Evolutionary conservation across 441 rosid genomes (phyloP).

Genomic region (Populus tomentosa): DNA sequence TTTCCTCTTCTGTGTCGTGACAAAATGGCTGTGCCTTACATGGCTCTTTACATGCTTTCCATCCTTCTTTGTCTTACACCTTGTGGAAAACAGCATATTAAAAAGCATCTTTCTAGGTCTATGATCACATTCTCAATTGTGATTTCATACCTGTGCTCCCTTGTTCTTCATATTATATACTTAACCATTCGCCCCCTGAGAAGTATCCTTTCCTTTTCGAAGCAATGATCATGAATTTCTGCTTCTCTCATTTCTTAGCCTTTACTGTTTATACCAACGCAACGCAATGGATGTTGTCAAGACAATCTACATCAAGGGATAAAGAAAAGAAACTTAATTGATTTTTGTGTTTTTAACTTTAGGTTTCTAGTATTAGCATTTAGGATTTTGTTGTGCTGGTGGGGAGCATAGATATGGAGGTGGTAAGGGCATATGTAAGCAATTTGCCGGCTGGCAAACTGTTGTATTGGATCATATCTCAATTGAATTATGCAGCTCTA

Average conservation of each 20-base stretch:
- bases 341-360: constrained; percentile 16
- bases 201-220: constrained; percentile 82
- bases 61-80: constrained; percentile 48
- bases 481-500: neutral
- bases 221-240: constrained; percentile 76
- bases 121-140: constrained; percentile 13
- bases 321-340: constrained; percentile 56
- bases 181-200: constrained; percentile 55
- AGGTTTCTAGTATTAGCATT: neutral
- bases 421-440: constrained; percentile 5
- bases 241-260: constrained; percentile 57
- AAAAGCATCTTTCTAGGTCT: constrained; percentile 18
- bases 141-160: constrained; percentile 37
- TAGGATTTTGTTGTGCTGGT: neutral
- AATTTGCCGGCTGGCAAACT: neutral
- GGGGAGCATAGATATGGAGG: neutral
- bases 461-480: neutral
- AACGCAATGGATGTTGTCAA: constrained; percentile 57
- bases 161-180: constrained; percentile 62
- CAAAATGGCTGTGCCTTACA: constrained; percentile 61
- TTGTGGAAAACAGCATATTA: constrained; percentile 14
- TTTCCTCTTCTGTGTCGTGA: constrained; percentile 82
- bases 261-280: constrained; percentile 54
- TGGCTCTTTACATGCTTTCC: constrained; percentile 45
- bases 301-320: constrained; percentile 21